Percentiles rank a stretch among this genome's conserved stretches.
These are phyloP conservation scores for Populus alba DNA, from an alignment of 345 rosid genomes.

Conservation along the genomic window DNA sequence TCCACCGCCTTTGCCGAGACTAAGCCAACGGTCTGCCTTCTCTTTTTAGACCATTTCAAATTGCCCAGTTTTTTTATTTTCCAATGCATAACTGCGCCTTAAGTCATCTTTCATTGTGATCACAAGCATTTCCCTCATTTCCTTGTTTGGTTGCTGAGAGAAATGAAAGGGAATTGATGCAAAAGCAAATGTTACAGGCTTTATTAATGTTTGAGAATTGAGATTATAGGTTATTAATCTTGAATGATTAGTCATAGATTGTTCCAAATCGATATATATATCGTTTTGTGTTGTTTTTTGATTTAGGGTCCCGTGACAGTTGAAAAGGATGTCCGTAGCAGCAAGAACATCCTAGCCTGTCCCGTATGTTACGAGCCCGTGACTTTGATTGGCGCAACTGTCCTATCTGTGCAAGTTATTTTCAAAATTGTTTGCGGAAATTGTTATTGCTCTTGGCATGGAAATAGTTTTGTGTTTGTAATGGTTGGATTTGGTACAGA, in stretches of 20 bases:
- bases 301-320: constrained; percentile 35
- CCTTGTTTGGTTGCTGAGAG: neutral
- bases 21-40: constrained; percentile 38
- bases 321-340: constrained; percentile 26
- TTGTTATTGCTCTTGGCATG: neutral
- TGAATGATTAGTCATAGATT: neutral
- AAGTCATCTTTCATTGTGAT: neutral
- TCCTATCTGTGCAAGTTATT: constrained; percentile 47
- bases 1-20: constrained; percentile 37
- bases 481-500: constrained; percentile 35
- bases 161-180: neutral
- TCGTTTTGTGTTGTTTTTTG: neutral
- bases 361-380: constrained; percentile 71
- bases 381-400: constrained; percentile 26
- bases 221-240: neutral
- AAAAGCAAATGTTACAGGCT: neutral
- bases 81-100: neutral
- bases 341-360: constrained; percentile 56
- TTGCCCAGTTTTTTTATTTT: neutral
- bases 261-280: neutral
- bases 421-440: neutral
- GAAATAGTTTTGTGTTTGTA: neutral
- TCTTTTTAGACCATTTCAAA: neutral
- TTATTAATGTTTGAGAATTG: neutral
- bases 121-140: neutral